Base-by-base conservation (phyloP, 2,329 filamentous ascomycete genomes). In the Conoideocrella luteorostrata region DNA sequence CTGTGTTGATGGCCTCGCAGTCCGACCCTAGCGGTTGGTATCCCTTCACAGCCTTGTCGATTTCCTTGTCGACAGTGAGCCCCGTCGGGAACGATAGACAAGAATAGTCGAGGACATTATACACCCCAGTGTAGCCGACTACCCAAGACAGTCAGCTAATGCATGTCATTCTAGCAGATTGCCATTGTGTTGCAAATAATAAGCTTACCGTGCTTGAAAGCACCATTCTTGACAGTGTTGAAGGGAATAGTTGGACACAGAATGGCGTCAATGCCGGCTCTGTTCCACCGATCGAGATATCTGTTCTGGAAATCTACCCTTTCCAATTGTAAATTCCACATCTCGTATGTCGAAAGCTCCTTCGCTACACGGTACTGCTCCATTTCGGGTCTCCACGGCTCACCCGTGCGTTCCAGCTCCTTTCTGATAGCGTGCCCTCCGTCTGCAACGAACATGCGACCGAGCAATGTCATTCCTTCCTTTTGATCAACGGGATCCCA, bases 221-320 rank as follows among this genome's bases (percentile, higher is more conserved):
- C 58, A 4, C 68, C 68, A 36, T 68, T 63, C 54, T 69, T 66
- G 23, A 66, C 64, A 0, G 61, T 63, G 32, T 62, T 64, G 39
- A 67, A 74, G 0, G 71, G 67, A 24, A 67, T 70, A 0, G 69
- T 72, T 0, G 82, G 81, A 40, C 75, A 78, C 1, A 86, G 57
- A 7, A 86, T 70, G 2, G 78, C 78, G 54, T 86, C 83, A 7
- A 83, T 71, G 2, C 66, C 68, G 0, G 66, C 65, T 37, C 55
- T 56, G 26, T 64, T 64, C 71, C 71, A 74, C 3, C 67, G 61
- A 32, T 72, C 67, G 0, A 73, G 57, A 40, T 73, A 71, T 9
- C 57, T 55, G 48, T 70, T 70, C 57, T 73, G 70, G 49, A 64
- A 73, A 0, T 57, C 66, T 1, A 64, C 61, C 7, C 72, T 60